Evolutionary conservation across 1,284 basidiomycete genomes (phyloP).

Genomic region (Agroathelia rolfsii): DNA sequence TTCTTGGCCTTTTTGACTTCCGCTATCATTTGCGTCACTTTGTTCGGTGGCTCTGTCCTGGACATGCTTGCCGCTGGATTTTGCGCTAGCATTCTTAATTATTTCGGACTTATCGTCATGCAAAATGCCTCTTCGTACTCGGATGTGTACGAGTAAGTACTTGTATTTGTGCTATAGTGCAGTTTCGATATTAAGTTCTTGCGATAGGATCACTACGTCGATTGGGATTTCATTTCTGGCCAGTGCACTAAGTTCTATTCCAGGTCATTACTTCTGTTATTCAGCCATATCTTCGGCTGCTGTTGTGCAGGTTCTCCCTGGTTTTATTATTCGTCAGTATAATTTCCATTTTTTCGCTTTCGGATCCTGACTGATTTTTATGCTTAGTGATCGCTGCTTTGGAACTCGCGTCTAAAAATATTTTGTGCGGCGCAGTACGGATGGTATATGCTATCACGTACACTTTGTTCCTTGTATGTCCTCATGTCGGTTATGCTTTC

Average conservation of each 20-base stretch:
- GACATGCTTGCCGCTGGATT: constrained; percentile 76
- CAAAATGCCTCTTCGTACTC: constrained; percentile 77
- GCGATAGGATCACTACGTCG: constrained; percentile 64
- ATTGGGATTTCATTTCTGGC: constrained; percentile 78
- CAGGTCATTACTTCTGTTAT: constrained; percentile 68
- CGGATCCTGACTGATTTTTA: constrained; percentile 7
- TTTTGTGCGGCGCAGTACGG: constrained; percentile 79
- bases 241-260: constrained; percentile 61
- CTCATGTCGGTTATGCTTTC: constrained; percentile 8
- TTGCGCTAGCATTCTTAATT: constrained; percentile 63
- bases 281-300: constrained; percentile 76
- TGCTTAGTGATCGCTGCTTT: constrained; percentile 69
- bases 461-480: constrained; percentile 62
- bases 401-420: constrained; percentile 75
- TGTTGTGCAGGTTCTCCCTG: constrained; percentile 71
- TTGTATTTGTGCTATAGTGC: constrained; percentile 1
- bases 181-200: constrained; percentile 2
- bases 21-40: constrained; percentile 68
- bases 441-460: constrained; percentile 87
- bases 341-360: constrained; percentile 1
- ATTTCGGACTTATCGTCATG: constrained; percentile 68
- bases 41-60: constrained; percentile 74
- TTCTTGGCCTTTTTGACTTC: constrained; percentile 65
- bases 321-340: constrained; percentile 64
- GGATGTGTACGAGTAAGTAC: constrained; percentile 78